Conservation (phyloP, 106 monocot species). For the Hemerocallis citrina region DNA sequence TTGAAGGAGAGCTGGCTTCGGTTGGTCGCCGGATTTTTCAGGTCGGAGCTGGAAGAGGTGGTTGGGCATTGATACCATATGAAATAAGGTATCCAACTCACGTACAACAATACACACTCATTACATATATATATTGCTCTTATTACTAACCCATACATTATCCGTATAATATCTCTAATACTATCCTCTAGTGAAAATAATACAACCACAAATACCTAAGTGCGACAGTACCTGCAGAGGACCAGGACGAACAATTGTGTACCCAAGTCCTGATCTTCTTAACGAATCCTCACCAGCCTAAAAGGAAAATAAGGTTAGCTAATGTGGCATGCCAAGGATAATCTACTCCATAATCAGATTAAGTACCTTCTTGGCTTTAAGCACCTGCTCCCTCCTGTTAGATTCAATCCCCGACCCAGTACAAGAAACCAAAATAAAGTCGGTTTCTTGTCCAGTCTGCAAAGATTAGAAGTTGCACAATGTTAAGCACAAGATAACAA, state of each 20-base stretch:
- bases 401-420: slow-evolving; percentile 80
- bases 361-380: slow-evolving; percentile 86
- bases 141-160: too few relatives aligned
- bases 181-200: too few relatives aligned
- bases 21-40: too few relatives aligned
- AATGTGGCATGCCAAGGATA: neutral
- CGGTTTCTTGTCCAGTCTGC: slow-evolving; percentile 93
- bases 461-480: slow-evolving; percentile 6
- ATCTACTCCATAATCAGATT: neutral
- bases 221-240: slow-evolving; percentile 63
- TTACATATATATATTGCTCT: too few relatives aligned
- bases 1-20: too few relatives aligned
- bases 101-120: too few relatives aligned
- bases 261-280: slow-evolving; percentile 92
- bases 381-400: slow-evolving; percentile 83
- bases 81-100: too few relatives aligned
- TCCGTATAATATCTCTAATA: too few relatives aligned
- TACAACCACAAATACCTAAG: neutral
- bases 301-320: neutral
- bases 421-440: slow-evolving; percentile 92
- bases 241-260: slow-evolving; percentile 96
- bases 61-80: too few relatives aligned
- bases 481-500: neutral
- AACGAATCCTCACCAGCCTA: slow-evolving; percentile 91
- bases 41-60: too few relatives aligned